These are phyloP conservation scores for Colletotrichum sp. DNA, from an alignment of 2,329 filamentous ascomycete genomes.

Conservation along the genomic window DNA sequence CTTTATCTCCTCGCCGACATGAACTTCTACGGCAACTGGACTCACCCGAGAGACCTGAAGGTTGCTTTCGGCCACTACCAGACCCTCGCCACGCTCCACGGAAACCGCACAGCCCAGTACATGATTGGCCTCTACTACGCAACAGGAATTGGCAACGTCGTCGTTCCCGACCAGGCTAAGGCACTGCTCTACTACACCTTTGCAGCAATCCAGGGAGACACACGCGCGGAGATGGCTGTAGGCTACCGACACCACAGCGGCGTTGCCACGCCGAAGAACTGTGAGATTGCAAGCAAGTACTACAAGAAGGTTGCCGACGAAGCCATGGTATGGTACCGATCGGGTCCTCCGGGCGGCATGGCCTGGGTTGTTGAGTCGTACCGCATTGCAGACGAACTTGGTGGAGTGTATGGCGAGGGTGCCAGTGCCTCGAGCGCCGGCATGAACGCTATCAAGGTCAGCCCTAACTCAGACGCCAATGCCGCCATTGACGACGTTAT, in stretches of 20 bases:
- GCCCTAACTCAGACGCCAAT: constrained; percentile 78
- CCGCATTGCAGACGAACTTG: constrained; percentile 86
- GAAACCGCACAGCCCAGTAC: constrained; percentile 91
- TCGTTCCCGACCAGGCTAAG: constrained; percentile 86
- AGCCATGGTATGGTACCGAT: constrained; percentile 84
- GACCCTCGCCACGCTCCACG: constrained; percentile 74
- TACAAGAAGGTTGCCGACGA: constrained; percentile 96
- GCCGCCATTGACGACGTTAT: constrained; percentile 92
- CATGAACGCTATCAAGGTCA: constrained; percentile 76
- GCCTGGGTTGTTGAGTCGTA: constrained; percentile 79
- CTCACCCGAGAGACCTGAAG: constrained; percentile 81
- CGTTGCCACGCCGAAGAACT: constrained; percentile 84
- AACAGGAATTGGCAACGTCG: constrained; percentile 83
- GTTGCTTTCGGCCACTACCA: constrained; percentile 83
- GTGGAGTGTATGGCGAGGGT: constrained; percentile 93
- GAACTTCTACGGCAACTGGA: constrained; percentile 96
- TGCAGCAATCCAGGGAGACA: constrained; percentile 83
- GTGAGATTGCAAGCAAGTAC: constrained; percentile 82
- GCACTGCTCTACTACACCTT: constrained; percentile 94
- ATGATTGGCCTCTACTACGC: constrained; percentile 97
- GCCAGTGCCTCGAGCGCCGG: constrained; percentile 91
- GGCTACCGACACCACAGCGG: constrained; percentile 86
- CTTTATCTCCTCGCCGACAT: constrained; percentile 90
- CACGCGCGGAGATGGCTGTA: constrained; percentile 90
- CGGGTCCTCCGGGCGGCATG: constrained; percentile 88